Base-by-base conservation (phyloP, 2,329 filamentous ascomycete species). In the Delphinella strobiligena region DNA sequence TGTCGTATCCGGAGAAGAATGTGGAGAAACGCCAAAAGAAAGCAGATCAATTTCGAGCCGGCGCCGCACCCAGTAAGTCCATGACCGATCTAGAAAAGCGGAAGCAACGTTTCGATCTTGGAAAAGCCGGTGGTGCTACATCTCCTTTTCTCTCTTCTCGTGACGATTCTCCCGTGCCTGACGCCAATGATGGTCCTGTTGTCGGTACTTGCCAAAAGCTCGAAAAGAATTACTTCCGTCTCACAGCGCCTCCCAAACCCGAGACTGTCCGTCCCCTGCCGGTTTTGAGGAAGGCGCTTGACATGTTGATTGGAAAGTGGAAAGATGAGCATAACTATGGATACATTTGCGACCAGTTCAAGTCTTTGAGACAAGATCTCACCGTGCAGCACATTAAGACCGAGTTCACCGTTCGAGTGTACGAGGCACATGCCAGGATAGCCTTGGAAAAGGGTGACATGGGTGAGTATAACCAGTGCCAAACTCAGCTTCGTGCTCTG, bases 381-480 rank as follows among this genome's bases (percentile, higher is more conserved):
- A 98, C 91, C 30, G 91, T 98, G 40, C 91, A 98, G 64, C 89
- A 85, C 56, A 87, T 98, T 66, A 88, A 86, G 66, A 94, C 87
- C 62, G 84, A 93, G 38, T 96, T 98, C 59, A 96, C 91, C 18
- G 88, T 96, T 48, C 82, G 75, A 47, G 91, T 95, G 35, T 98
- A 98, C 64, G 91, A 98, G 67, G 93, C 89, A 46, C 91, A 98
- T 66, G 91, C 89, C 48, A 81, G 91, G 45, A 96, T 98, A 65
- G 91, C 91, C 51, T 72, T 98, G 63, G 89, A 98, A 66, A 95
- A 93, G 74, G 87, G 84, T 66, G 91, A 98, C 71, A 77, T 96
- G 70, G 89, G 91, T 98, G 91, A 98, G 91, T 98, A 98, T 91
- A 98, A 98, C 71, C 91, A 98, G 74, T 98, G 91, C 66, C 91